Conservation (phyloP, 371 early-diverging fungal species). For the Amoeboaphelidium occidentale region DNA sequence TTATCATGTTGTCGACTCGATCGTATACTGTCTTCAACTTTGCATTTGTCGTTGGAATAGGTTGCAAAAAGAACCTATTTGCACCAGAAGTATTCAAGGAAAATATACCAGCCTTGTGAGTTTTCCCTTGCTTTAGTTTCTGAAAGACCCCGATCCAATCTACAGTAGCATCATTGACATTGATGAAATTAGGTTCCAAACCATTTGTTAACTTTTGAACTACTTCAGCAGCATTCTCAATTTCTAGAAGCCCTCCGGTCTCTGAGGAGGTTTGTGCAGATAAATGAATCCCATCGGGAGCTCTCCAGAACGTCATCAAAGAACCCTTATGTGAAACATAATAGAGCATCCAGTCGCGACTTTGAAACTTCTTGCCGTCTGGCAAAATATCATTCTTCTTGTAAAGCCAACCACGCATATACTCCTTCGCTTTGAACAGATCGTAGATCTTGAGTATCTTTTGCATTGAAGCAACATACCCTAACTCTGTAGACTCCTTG, state of each 20-base stretch:
- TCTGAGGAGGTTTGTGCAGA: neutral
- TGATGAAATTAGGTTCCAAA: constrained; percentile 36
- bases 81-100: constrained; percentile 24
- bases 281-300: constrained; percentile 13
- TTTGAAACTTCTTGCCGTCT: constrained; percentile 23
- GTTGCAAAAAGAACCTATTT: constrained; percentile 28
- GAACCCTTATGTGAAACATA: constrained; percentile 42
- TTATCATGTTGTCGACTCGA: too few relatives aligned
- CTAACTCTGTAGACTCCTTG: too few relatives aligned
- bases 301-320: constrained; percentile 29
- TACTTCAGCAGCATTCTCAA: constrained; percentile 18
- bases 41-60: constrained; percentile 24
- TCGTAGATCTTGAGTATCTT: too few relatives aligned
- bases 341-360: constrained; percentile 28
- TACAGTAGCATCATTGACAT: constrained; percentile 28
- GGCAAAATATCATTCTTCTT: constrained; percentile 28
- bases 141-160: constrained; percentile 16
- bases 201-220: too few relatives aligned
- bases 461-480: too few relatives aligned
- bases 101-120: constrained; percentile 18
- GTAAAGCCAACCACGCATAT: constrained; percentile 34
- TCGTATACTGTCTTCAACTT: too few relatives aligned
- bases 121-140: constrained; percentile 1
- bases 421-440: constrained; percentile 30
- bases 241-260: constrained; percentile 12